phyloP scores from a whole-genome alignment of 805 yeast genomes.

The Wickerhamiella spandovensis region DNA sequence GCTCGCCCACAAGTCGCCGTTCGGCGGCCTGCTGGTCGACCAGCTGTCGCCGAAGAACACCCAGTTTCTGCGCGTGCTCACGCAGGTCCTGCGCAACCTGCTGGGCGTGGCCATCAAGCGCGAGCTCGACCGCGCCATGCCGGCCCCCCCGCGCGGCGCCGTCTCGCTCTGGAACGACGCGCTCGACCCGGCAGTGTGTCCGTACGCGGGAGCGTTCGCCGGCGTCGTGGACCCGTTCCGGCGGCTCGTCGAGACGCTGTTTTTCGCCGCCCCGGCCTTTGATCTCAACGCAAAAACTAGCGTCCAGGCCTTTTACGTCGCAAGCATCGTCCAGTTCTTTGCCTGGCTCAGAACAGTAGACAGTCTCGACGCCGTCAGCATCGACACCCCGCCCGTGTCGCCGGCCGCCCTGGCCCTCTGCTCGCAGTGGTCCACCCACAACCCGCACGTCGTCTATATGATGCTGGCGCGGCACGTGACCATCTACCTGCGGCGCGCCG shows the following conservation, averaged over 20 bases:
- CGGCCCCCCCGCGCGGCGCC: too few relatives aligned
- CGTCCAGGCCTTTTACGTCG: constrained; percentile 4
- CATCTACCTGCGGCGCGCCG: constrained; percentile 10
- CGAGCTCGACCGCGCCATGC: background rate
- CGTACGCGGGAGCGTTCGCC: background rate
- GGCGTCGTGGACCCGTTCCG: constrained; percentile 3
- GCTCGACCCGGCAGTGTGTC: background rate
- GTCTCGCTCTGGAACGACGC: background rate
- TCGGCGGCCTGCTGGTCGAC: constrained; percentile 35
- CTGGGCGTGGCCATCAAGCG: constrained; percentile 8
- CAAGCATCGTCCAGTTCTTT: constrained; percentile 7
- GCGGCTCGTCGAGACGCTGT: constrained; percentile 6
- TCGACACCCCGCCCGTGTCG: background rate
- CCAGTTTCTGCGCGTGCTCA: constrained; percentile 14
- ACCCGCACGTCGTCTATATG: background rate
- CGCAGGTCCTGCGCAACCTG: constrained; percentile 12
- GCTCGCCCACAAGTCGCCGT: constrained; percentile 10
- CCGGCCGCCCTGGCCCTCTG: background rate
- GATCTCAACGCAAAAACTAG: constrained; percentile 7
- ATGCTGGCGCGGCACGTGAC: constrained; percentile 13
- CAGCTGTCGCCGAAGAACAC: constrained; percentile 25
- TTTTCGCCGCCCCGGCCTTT: constrained; percentile 6
- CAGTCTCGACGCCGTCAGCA: background rate
- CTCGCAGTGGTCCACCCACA: background rate
- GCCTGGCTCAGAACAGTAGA: background rate